Evolutionary conservation across 208 protist species (phyloP).

Genomic region (Phytomonas francai): DNA sequence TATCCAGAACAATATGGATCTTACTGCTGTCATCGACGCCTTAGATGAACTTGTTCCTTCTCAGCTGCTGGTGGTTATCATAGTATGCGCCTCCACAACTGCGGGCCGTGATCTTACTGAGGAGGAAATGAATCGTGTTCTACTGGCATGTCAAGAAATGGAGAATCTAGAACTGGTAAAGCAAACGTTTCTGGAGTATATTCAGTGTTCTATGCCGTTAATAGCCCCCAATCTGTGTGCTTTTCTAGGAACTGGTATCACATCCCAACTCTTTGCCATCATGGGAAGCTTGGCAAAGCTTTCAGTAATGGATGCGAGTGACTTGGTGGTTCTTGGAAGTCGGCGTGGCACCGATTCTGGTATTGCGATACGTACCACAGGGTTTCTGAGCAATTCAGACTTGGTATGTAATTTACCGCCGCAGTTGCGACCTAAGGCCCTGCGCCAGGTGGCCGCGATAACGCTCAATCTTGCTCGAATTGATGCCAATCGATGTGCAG

Average conservation of each 20-base stretch:
- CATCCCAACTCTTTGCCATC: conserved; percentile 87
- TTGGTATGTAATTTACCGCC: conserved; percentile 72
- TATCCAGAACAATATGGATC: conserved; percentile 78
- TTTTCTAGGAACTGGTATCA: conserved; percentile 87
- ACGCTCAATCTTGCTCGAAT: conserved; percentile 69
- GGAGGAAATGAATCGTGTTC: conserved; percentile 53
- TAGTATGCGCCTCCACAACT: conserved; percentile 86
- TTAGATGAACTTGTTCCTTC: conserved; percentile 80
- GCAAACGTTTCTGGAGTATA: conserved; percentile 89
- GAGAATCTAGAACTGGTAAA: conserved; percentile 87
- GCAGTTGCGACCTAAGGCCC: conserved; percentile 76
- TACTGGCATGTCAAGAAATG: conserved; percentile 85
- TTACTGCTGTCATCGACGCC: conserved; percentile 47
- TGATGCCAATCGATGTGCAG: conserved; percentile 67
- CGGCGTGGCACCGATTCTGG: conserved; percentile 49
- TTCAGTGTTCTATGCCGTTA: conserved; percentile 87
- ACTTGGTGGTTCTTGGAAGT: conserved; percentile 68
- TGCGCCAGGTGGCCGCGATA: conserved; percentile 60
- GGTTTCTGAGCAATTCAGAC: conserved; percentile 84
- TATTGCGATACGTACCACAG: conserved; percentile 67
- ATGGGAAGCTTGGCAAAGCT: conserved; percentile 65
- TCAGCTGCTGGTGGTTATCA: conserved; percentile 79
- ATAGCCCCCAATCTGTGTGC: conserved; percentile 89
- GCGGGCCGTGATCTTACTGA: conserved; percentile 43
- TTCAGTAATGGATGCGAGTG: conserved; percentile 56